Base-by-base conservation (phyloP, 2,329 filamentous ascomycete genomes). In the Juglanconis juglandina region DNA sequence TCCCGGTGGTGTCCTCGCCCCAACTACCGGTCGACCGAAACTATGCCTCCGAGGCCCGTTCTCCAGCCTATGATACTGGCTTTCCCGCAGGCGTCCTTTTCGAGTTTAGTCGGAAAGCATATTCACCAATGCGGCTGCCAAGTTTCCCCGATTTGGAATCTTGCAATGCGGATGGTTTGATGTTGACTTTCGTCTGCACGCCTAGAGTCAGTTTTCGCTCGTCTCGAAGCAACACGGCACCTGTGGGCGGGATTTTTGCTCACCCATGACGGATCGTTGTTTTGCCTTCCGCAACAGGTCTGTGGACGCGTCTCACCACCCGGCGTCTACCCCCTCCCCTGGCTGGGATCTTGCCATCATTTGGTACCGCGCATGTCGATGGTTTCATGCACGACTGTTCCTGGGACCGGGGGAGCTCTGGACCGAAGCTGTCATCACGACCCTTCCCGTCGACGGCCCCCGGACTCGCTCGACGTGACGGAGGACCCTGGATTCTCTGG, bases 21-120 rank as follows among this genome's bases (percentile, higher is more conserved):
- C 39, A 46, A 53, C 24, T 44, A 17, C 24, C 52, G 52, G 39
- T 32, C 24, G 24, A 42, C 17, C 34, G 17, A 39, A 42, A 42
- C 37, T 37, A 53, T 37, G n/a, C 9, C 33, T 39, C 32, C 24
- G 49, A 37, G 37, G 11, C 14, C 35, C n/a, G 13, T 32, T 14
- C 51, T 42, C 51, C 37, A 33, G 30, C 37, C 37, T 46, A 17
- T 53, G 39, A 30, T 8, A 14, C 13, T 46, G 11, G 37, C 51
- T 42, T 47, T 53, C 17, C 41, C 52, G 47, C 48, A 50, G 53
- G 8, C 35, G 8, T 33, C 39, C 39, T 10, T 24, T 56, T 56
- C 48, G 33, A 47, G 53, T 37, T 42, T 60, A 52, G 58, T 47
- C 53, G 4, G 4, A 48, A 60, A 47, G 53, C 58, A 51, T 56